These are phyloP conservation scores for Dichotomocladium elegans DNA, from an alignment of 371 early-diverging fungal species.

Conservation along the genomic window DNA sequence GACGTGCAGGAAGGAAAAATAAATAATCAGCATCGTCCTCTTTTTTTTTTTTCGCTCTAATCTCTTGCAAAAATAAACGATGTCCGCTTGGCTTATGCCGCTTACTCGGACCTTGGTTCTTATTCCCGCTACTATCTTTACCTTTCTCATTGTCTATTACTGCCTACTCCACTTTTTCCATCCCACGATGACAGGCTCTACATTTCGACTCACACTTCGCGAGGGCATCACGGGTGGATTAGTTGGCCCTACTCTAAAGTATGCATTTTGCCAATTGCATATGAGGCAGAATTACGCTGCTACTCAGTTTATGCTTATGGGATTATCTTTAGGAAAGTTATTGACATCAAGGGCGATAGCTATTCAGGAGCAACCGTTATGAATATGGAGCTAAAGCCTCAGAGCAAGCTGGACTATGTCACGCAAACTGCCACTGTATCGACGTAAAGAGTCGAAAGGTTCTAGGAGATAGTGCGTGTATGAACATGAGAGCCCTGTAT, in stretches of 20 bases:
- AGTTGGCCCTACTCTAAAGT: conserved; percentile 35
- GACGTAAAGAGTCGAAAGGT: conserved; percentile 15
- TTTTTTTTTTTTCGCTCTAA: no score
- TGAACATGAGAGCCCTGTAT: no score
- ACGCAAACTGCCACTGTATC: conserved; percentile 18
- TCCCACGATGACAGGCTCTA: conserved; percentile 7
- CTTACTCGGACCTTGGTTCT: no score
- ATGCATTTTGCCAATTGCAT: conserved; percentile 6
- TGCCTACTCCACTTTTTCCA: neutral
- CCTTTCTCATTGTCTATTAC: neutral
- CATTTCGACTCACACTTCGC: conserved; percentile 23
- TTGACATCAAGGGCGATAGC: conserved; percentile 33
- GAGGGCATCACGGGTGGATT: conserved; percentile 47
- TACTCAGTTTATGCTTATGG: neutral
- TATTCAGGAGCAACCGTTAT: conserved; percentile 25
- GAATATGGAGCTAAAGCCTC: conserved; percentile 30
- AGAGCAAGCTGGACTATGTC: conserved; percentile 25
- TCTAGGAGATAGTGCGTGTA: no score
- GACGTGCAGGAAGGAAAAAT: no score
- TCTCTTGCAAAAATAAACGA: no score
- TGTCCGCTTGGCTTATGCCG: no score
- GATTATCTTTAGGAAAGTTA: conserved; percentile 20
- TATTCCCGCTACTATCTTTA: no score
- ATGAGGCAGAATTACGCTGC: neutral
- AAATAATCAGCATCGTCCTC: no score